Evolutionary conservation across 495 filamentous ascomycete genomes (phyloP), one percentile per base, ranked within the genome.

Genomic region (Penicillium daleae): DNA sequence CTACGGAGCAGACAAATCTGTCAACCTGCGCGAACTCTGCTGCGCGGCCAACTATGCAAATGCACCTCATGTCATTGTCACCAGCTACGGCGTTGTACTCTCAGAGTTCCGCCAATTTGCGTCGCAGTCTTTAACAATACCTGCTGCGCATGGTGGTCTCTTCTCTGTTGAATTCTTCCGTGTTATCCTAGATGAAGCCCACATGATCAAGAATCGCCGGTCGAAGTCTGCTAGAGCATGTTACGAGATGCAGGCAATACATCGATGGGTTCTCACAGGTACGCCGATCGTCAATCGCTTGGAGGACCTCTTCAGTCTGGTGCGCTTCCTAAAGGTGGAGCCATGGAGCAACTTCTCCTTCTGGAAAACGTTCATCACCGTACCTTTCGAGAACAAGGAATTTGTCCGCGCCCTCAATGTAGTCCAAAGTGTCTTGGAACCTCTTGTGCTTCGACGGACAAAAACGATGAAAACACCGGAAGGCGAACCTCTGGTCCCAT

Each of bases 281-380:
- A 99, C 95, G 3, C 95, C 95, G 0, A 99, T 99, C 52, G 94
- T 99, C 65, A 99, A 99, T 71, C 89, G 91, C 13, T 80, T 99
- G 4, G 96, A 99, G 72, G 95, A 99, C 76, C 81, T 99, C n/a
- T 99, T 98, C 79, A 94, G 90, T 68, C 76, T 98, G 32, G 92
- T 99, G 26, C 85, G 90, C 17, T 99, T 98, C 76, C 77, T 98
- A 32, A 84, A 90, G 60, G 95, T 98, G 8, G 96, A 98, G 68
- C 95, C 95, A 1, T 99, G 95, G 95, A 92, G 88, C 60, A 98
- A 97, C 73, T 98, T 98, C 71, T 95, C 92, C 4, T 99, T 96
- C 78, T 99, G 95, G 95, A 91, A 93, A 62, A 98, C 96, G 0
- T 99, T 99, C 74, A 99, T 99, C 65, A 99, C 96, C 0, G 87